These are phyloP conservation scores for Clarireedia homoeocarpa DNA, from an alignment of 2,329 filamentous ascomycete species.

Conservation along the genomic window DNA sequence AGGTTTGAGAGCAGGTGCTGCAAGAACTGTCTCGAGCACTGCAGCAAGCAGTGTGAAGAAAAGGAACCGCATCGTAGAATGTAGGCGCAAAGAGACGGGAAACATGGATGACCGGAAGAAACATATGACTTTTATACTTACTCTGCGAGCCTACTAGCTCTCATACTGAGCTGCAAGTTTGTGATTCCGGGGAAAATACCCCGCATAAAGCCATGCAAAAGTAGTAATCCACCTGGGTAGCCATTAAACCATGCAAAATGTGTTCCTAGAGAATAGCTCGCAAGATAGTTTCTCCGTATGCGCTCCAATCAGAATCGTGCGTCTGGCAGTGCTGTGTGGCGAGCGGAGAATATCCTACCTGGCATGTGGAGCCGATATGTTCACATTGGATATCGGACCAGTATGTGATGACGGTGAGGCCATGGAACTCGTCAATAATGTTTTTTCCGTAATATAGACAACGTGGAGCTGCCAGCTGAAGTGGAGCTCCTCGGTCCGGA, in stretches of 20 bases:
- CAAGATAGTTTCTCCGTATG: constrained; percentile 5
- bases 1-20: constrained; percentile 15
- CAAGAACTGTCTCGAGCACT: constrained; percentile 14
- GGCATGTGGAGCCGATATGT: no score
- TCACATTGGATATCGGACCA: no score
- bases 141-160: background rate
- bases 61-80: constrained; percentile 19
- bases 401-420: no score
- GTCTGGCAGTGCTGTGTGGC: no score
- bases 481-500: no score
- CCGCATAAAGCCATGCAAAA: background rate
- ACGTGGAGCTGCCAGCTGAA: no score
- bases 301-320: background rate
- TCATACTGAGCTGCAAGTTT: background rate
- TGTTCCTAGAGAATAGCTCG: background rate
- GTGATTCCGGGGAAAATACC: constrained; percentile 5
- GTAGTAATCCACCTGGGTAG: background rate
- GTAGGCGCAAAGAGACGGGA: background rate
- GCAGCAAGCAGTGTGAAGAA: constrained; percentile 14
- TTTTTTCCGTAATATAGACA: no score
- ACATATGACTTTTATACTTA: constrained; percentile 1
- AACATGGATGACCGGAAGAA: background rate
- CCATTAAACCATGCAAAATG: background rate
- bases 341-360: no score
- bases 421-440: no score